Evolutionary conservation across 305 asterid species (phyloP).

Genomic region (Solanum chacoense): DNA sequence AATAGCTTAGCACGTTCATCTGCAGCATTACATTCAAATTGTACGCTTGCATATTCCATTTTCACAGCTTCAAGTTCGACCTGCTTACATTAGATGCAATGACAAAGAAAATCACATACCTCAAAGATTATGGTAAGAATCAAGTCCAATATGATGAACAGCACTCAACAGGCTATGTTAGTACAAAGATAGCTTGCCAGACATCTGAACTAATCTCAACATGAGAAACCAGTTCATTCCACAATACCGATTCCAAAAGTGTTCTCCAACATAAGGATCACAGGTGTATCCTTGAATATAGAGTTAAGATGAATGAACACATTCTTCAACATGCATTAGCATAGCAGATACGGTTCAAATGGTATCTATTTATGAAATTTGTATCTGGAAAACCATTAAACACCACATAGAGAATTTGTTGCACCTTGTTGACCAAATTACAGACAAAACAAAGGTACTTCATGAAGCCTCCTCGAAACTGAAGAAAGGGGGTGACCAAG

Average conservation of each 20-base stretch:
- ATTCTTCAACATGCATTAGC: neutral
- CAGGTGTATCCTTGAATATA: neutral
- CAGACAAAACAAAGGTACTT: neutral
- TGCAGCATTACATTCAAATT: constrained; percentile 91
- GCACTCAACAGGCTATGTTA: neutral
- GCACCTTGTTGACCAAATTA: neutral
- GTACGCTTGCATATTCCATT: constrained; percentile 62
- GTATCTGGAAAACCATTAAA: neutral
- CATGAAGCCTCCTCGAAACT: neutral
- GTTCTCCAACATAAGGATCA: neutral
- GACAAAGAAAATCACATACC: neutral
- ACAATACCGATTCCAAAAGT: neutral
- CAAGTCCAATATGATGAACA: neutral
- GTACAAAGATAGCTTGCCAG: neutral
- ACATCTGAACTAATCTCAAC: neutral
- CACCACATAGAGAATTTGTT: neutral
- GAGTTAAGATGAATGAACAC: neutral
- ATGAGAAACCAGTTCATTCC: neutral
- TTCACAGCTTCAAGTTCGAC: constrained; percentile 72
- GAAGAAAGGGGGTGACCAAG: neutral
- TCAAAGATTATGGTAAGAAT: neutral
- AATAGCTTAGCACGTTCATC: constrained; percentile 92
- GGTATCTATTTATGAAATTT: neutral
- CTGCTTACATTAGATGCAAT: constrained; percentile 27
- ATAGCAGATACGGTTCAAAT: neutral